Conservation (phyloP, 495 filamentous ascomycete species). For the Aspergillus heteromorphus region DNA sequence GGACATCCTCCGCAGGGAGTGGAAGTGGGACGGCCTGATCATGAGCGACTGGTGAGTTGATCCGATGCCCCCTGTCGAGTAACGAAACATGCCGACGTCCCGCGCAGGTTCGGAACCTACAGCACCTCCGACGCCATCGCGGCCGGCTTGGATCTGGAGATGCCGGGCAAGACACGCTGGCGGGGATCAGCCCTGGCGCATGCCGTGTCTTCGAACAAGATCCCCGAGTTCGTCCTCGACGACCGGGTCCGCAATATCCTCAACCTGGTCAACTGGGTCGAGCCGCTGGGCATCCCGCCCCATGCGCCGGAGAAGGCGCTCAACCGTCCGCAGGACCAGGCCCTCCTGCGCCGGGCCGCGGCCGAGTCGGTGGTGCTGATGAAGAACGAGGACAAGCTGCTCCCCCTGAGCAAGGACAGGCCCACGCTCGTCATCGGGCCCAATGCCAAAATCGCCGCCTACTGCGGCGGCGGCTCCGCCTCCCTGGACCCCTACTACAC, state of each 20-base stretch:
- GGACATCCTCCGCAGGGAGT: slow-evolving; percentile 63
- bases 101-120: slow-evolving; percentile 54
- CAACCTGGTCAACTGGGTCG: slow-evolving; percentile 58
- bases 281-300: slow-evolving; percentile 55
- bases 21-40: slow-evolving; percentile 63
- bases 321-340: slow-evolving; percentile 59
- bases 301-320: slow-evolving; percentile 57
- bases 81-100: background rate
- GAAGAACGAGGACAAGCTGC: slow-evolving; percentile 63
- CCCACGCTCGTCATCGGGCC: slow-evolving; percentile 74
- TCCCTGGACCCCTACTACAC: slow-evolving; percentile 76
- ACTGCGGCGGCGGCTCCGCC: slow-evolving; percentile 77
- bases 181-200: slow-evolving; percentile 56
- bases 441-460: slow-evolving; percentile 70
- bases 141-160: slow-evolving; percentile 69
- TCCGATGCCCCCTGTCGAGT: too few species aligned
- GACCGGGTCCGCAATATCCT: slow-evolving; percentile 58
- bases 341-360: slow-evolving; percentile 61
- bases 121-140: slow-evolving; percentile 60
- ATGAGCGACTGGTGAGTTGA: slow-evolving; percentile 68
- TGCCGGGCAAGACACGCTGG: slow-evolving; percentile 66
- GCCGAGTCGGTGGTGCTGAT: slow-evolving; percentile 71
- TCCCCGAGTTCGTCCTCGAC: slow-evolving; percentile 53
- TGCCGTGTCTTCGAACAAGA: slow-evolving; percentile 54
- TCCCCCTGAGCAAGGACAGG: slow-evolving; percentile 60